Evolutionary conservation across 2,329 filamentous ascomycete genomes (phyloP), one percentile per base, ranked within the genome.

Genomic region (Fusarium sp.): DNA sequence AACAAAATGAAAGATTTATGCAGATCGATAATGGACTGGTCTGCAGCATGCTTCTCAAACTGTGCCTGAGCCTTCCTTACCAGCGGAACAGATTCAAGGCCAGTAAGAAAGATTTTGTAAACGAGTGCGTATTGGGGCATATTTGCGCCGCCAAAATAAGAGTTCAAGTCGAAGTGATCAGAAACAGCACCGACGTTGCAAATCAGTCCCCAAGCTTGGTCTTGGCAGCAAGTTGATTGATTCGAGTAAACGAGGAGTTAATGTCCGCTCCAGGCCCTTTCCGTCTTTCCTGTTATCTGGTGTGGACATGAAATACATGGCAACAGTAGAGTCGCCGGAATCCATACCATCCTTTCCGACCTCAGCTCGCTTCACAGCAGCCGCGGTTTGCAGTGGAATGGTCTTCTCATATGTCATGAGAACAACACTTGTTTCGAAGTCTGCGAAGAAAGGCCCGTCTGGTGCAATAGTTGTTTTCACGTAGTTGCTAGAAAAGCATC

Each of bases 281-380:
- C 25, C 44, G 0, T 46, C 44, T 5, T 29, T 29, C 4, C 2
- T n/a, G 8, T 29, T 25, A 29, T 46, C 44, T 14, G 44, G 25
- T 4, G 44, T 14, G 18, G 44, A 29, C 10, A 46, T 11, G 44
- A 46, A 46, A 4, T 46, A 46, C 44, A 46, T 46, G 5, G 25
- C 44, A n/a, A 29, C 44, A 7, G 25, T 46, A 27, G 44, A 9
- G 25, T 46, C 18, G 17, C 44, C 25, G 0, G 44, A 10, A 11
- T 29, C 4, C 5, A 29, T 10, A 7, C 4, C 13, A 1, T 4
- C 12, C 5, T 18, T 10, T 4, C 10, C 0, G 0, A 0, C 4
- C 7, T 14, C 17, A 11, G 44, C 44, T 29, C 18, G 7, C 25
- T 29, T 46, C 14, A 4, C 12, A 11, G 44, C 25, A 15, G 44